Evolutionary conservation across 805 yeast species (phyloP), one percentile per base, ranked within the genome.

Genomic region (Clavispora carvajalis): DNA sequence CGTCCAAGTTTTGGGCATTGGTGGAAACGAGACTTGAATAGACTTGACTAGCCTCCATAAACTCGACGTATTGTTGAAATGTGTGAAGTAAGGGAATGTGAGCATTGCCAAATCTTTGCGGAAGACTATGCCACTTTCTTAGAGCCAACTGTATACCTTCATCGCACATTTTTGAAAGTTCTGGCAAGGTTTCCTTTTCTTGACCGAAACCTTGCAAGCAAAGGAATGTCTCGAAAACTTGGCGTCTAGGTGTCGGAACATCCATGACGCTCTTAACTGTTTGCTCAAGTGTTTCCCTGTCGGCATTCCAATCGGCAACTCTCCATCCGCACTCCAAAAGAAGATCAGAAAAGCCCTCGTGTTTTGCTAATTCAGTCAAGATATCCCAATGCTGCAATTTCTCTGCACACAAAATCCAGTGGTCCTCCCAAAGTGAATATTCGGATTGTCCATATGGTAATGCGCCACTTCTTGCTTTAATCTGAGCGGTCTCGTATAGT

Each of bases 271-370:
- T 85, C 61, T 89, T 87, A 19, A 93, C 95, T 1, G 95, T 84
- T 55, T 87, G 96, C 56, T 90, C 97, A 28, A 93, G 68, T 0
- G 98, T 93, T 49, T 91, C 98, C 48, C 90, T 76, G 55, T 95
- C 99, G 7, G 95, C 82, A 45, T 82, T 83, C 99, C 99, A 93
- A 56, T 93, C 98, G 7, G 99, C 97, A 29, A 93, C 95, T 55
- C 99, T 75, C 99, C 99, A 93, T 28, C 98, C 99, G 73, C 99
- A 95, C 60, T 93, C 99, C n/a, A 93, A 69, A 19, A 95, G 66
- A 48, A 93, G 70, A 55, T 93, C 99, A 0, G 97, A 89, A 58
- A 91, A 95, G 0, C 97, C 97, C 69, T 95, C 99, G 56, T 95
- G 98, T 53, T 91, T 89, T 2, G 99, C 97, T 22, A 95, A 71